Evolutionary conservation across 1,284 basidiomycete species (phyloP).

Genomic region (Mycosarcoma maydis): DNA sequence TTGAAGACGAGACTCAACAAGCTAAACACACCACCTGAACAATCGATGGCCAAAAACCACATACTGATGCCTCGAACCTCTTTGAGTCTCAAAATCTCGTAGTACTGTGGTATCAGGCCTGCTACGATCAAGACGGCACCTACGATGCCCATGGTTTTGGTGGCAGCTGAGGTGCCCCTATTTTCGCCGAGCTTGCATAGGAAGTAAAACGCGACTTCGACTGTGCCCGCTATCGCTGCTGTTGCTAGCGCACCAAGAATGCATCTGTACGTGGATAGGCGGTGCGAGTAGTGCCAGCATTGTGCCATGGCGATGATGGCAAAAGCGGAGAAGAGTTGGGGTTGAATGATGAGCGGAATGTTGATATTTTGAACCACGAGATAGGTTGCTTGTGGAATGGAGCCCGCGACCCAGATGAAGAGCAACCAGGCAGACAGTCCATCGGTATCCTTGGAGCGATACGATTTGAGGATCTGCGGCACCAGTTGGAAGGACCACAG

Average conservation of each 20-base stretch:
- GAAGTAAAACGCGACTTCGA: conserved; percentile 75
- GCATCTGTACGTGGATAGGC: conserved; percentile 67
- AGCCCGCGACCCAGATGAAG: conserved; percentile 76
- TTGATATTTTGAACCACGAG: conserved; percentile 76
- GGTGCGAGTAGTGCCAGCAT: conserved; percentile 74
- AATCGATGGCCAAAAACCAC: conserved; percentile 77
- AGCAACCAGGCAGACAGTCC: conserved; percentile 79
- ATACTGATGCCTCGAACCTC: conserved; percentile 80
- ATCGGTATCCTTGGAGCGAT: conserved; percentile 76
- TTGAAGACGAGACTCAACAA: conserved; percentile 78
- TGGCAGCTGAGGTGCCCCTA: conserved; percentile 70
- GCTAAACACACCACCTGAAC: conserved; percentile 76
- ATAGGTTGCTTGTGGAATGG: conserved; percentile 77
- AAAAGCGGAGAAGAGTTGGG: conserved; percentile 77
- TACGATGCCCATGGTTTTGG: conserved; percentile 76
- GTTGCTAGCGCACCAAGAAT: conserved; percentile 68
- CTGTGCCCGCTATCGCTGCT: conserved; percentile 71
- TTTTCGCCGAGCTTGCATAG: conserved; percentile 68
- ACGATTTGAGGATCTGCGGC: conserved; percentile 78
- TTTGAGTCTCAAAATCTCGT: conserved; percentile 76
- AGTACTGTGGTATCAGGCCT: conserved; percentile 74
- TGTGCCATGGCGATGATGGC: conserved; percentile 72
- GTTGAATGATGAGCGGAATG: conserved; percentile 77
- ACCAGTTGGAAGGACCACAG: conserved; percentile 77
- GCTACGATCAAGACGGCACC: conserved; percentile 74